phyloP scores from a whole-genome alignment of 345 rosid genomes.

The Populus alba region DNA sequence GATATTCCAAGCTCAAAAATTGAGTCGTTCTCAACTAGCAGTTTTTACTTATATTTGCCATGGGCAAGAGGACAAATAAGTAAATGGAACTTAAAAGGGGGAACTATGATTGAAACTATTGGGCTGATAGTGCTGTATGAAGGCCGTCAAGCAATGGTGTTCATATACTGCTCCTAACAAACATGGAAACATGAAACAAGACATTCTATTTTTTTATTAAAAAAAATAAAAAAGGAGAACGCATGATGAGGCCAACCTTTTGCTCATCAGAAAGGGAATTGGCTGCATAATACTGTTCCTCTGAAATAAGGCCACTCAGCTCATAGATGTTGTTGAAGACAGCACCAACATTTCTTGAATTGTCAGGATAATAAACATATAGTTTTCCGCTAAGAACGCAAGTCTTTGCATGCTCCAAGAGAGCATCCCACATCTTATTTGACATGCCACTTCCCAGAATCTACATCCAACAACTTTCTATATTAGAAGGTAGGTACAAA shows the following conservation, averaged over 20 bases:
- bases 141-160: too few relatives aligned
- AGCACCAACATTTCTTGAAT: constrained; percentile 71
- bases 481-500: constrained; percentile 24
- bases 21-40: background rate
- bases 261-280: constrained; percentile 83
- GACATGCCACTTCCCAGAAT: constrained; percentile 99
- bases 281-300: constrained; percentile 74
- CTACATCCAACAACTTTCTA: constrained; percentile 37
- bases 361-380: constrained; percentile 83
- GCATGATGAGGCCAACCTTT: constrained; percentile 51
- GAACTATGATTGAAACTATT: too few relatives aligned
- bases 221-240: background rate
- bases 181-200: background rate
- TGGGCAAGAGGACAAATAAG: too few relatives aligned
- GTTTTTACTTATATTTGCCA: too few relatives aligned
- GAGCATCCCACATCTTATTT: constrained; percentile 99
- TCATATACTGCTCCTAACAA: background rate
- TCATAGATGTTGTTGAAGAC: constrained; percentile 81
- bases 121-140: too few relatives aligned
- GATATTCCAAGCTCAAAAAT: background rate
- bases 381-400: constrained; percentile 79
- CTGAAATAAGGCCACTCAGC: constrained; percentile 82
- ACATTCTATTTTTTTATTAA: background rate
- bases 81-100: too few relatives aligned
- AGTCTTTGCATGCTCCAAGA: constrained; percentile 92